A percentile compares a stretch with the other conserved stretches of the same genome.
phyloP scores from a whole-genome alignment of 176 grass and related monocot genomes.

The Oryza brachyantha region DNA sequence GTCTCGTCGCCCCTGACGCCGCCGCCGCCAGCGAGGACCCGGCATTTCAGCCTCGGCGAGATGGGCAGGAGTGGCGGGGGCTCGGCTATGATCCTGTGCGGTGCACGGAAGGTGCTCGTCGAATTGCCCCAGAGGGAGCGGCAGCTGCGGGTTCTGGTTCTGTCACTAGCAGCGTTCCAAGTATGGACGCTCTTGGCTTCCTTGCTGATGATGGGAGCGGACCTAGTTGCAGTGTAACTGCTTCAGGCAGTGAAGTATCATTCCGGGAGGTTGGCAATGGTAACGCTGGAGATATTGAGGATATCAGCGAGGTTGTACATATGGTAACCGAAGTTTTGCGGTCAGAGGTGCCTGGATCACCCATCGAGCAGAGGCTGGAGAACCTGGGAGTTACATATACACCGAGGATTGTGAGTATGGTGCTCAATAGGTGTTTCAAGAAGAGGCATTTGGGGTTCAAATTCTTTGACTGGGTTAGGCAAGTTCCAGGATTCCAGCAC shows the following conservation, averaged over 20 bases:
- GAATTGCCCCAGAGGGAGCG: background rate
- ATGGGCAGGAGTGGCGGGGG: background rate
- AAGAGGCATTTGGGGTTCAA: conserved; percentile 46
- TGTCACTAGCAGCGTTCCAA: background rate
- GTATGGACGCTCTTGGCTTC: background rate
- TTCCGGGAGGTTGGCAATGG: background rate
- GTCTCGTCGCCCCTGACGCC: background rate
- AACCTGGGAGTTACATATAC: conserved; percentile 40
- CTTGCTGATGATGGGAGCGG: background rate
- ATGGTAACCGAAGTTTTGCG: conserved; percentile 46
- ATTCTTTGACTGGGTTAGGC: conserved; percentile 74
- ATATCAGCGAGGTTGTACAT: conserved; percentile 42
- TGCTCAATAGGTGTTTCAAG: conserved; percentile 77
- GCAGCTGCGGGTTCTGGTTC: background rate
- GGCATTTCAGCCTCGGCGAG: background rate
- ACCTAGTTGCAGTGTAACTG: too few relatives aligned
- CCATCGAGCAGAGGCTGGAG: conserved; percentile 47
- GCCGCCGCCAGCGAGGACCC: background rate
- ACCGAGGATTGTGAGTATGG: conserved; percentile 53
- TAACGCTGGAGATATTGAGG: background rate
- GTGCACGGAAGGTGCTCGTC: conserved; percentile 32
- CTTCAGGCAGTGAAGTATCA: background rate
- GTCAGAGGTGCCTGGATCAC: conserved; percentile 28
- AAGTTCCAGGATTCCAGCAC: conserved; percentile 35
- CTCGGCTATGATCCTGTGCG: background rate